Conservation (phyloP, 768 basidiomycete genomes). For the Ramaria rubella region DNA sequence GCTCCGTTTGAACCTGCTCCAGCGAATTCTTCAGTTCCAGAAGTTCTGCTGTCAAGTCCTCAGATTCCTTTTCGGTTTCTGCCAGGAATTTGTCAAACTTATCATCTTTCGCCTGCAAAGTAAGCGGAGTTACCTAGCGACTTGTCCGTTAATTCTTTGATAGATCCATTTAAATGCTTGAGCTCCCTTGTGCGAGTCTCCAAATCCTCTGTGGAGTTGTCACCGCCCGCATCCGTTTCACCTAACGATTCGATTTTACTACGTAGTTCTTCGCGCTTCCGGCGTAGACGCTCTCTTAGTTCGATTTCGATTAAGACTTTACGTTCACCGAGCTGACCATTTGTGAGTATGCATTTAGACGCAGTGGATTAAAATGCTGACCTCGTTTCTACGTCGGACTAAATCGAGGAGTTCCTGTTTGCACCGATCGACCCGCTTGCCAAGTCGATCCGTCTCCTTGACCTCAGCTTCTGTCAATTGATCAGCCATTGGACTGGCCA, state of each 20-base stretch:
- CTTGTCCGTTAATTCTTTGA: slow-evolving; percentile 56
- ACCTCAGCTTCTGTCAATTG: slow-evolving; percentile 72
- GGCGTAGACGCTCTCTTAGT: slow-evolving; percentile 79
- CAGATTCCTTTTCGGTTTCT: slow-evolving; percentile 73
- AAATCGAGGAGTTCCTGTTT: slow-evolving; percentile 66
- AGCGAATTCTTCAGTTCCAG: slow-evolving; percentile 60
- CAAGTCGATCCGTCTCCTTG: slow-evolving; percentile 53
- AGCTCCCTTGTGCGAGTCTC: slow-evolving; percentile 67
- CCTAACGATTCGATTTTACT: slow-evolving; percentile 70
- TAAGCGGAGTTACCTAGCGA: slow-evolving; percentile 43
- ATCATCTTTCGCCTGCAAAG: background rate
- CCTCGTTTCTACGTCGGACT: slow-evolving; percentile 63
- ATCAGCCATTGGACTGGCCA: slow-evolving; percentile 67
- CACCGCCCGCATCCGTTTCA: slow-evolving; percentile 49
- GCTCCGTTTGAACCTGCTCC: slow-evolving; percentile 74
- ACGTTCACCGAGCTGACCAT: slow-evolving; percentile 55
- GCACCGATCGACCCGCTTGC: slow-evolving; percentile 68
- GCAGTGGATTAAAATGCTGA: slow-evolving; percentile 28
- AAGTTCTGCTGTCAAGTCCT: slow-evolving; percentile 51
- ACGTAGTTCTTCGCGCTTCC: slow-evolving; percentile 73
- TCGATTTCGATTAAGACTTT: slow-evolving; percentile 89
- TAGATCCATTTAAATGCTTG: slow-evolving; percentile 54
- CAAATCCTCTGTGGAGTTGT: slow-evolving; percentile 57
- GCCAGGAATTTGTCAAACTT: background rate
- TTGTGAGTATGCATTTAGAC: slow-evolving; percentile 16